A percentile compares a stretch with the other conserved stretches of the same genome.
Evolutionary conservation across 495 filamentous ascomycete genomes (phyloP).

Genomic region (Podospora tetraspora): DNA sequence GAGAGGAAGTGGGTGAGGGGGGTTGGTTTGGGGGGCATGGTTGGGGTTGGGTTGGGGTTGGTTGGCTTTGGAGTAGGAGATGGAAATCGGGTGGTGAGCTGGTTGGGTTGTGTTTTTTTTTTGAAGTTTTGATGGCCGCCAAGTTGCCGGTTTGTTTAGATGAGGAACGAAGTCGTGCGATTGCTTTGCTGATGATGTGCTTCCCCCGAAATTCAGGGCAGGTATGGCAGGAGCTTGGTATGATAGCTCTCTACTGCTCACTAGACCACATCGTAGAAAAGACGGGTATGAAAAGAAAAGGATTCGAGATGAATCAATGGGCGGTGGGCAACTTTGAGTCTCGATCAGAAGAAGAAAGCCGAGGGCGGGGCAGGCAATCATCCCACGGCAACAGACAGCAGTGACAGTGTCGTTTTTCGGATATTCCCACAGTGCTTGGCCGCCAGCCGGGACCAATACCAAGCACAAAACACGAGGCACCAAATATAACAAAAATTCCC

Average conservation of each 20-base stretch:
- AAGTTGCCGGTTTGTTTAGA: neutral
- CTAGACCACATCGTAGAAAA: neutral
- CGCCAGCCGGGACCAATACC: neutral
- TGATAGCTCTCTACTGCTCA: no score
- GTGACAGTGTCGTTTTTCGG: neutral
- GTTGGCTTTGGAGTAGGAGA: neutral
- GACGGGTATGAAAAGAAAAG: neutral
- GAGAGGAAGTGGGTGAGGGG: slow-evolving; percentile 83
- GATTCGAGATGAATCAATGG: neutral
- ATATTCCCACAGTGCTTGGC: neutral
- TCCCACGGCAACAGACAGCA: neutral
- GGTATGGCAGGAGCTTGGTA: no score
- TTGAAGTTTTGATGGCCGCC: neutral
- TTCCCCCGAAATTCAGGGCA: no score
- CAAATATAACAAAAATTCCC: neutral
- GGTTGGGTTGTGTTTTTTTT: neutral
- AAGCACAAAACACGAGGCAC: neutral
- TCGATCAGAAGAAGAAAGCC: neutral
- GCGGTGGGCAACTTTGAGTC: neutral
- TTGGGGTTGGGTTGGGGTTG: neutral
- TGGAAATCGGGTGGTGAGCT: neutral
- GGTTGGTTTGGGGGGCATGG: slow-evolving; percentile 15
- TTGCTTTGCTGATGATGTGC: neutral
- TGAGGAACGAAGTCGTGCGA: no score
- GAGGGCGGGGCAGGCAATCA: neutral